These are phyloP conservation scores for Schizosaccharomyces japonicus DNA, from an alignment of 805 yeast genomes.

Conservation along the genomic window DNA sequence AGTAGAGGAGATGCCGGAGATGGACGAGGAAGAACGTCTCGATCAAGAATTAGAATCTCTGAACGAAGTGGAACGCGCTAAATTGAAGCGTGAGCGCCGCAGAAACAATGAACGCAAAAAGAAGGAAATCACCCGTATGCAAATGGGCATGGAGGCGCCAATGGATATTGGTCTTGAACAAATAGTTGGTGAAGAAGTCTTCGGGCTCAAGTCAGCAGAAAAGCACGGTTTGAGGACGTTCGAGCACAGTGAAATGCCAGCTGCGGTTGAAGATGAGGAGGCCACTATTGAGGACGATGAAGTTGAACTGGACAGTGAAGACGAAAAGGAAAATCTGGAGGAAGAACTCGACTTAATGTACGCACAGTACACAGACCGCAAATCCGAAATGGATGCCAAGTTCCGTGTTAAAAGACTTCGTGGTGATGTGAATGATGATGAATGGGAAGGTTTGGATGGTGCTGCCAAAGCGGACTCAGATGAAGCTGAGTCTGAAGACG, in stretches of 20 bases:
- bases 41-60: constrained; percentile 62
- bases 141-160: constrained; percentile 87
- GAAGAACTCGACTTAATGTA: constrained; percentile 56
- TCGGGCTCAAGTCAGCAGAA: constrained; percentile 65
- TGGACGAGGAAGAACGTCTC: constrained; percentile 58
- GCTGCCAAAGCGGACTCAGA: constrained; percentile 11
- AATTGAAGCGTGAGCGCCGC: constrained; percentile 59
- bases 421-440: constrained; percentile 25
- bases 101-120: constrained; percentile 61
- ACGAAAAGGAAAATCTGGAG: constrained; percentile 36
- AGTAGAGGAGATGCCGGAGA: constrained; percentile 15
- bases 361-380: constrained; percentile 30
- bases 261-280: constrained; percentile 13
- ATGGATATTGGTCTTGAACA: constrained; percentile 86
- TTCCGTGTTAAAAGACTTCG: constrained; percentile 29
- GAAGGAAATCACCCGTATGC: constrained; percentile 73
- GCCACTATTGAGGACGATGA: constrained; percentile 13
- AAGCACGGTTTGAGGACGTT: constrained; percentile 42
- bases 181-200: constrained; percentile 43
- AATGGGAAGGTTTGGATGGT: constrained; percentile 23
- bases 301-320: constrained; percentile 15
- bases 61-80: constrained; percentile 43
- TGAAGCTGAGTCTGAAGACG: constrained; percentile 6
- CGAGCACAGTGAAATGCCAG: constrained; percentile 6
- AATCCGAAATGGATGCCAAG: constrained; percentile 23